These are phyloP conservation scores for Mortierella sp. DNA, from an alignment of 371 early-diverging fungal genomes.

Conservation along the genomic window DNA sequence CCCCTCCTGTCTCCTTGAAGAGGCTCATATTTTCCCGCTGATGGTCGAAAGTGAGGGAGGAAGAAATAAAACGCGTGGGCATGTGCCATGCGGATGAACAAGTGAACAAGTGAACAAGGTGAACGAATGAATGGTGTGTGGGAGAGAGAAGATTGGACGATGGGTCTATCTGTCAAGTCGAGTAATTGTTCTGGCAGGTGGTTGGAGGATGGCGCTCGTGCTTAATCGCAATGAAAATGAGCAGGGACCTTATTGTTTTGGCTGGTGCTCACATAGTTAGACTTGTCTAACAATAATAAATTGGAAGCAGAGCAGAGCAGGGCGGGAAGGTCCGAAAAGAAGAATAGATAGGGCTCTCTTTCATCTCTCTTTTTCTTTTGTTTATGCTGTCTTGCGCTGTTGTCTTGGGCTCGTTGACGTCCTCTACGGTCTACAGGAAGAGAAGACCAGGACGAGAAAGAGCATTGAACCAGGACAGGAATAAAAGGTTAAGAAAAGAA, in stretches of 20 bases:
- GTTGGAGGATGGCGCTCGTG: neutral
- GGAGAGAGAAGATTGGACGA: too few species aligned
- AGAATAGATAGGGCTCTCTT: slow-evolving; percentile 6
- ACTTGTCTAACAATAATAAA: neutral
- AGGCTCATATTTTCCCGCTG: neutral
- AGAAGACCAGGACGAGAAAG: too few species aligned
- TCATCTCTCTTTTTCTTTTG: neutral
- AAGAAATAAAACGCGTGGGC: neutral
- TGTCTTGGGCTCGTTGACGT: too few species aligned
- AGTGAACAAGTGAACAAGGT: too few species aligned
- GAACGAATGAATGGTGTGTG: too few species aligned
- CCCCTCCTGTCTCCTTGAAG: neutral
- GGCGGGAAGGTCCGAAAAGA: neutral
- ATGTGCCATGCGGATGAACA: too few species aligned
- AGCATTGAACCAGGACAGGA: too few species aligned
- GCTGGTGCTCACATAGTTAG: neutral
- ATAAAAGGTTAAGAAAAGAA: too few species aligned
- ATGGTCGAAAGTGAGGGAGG: neutral
- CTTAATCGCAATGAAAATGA: neutral
- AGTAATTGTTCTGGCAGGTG: too few species aligned
- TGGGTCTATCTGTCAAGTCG: neutral
- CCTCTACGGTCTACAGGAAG: too few species aligned
- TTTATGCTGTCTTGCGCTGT: neutral
- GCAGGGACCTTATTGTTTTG: neutral
- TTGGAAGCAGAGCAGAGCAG: neutral